Evolutionary conservation across 345 rosid species (phyloP).

Genomic region (Iberis pinnata): DNA sequence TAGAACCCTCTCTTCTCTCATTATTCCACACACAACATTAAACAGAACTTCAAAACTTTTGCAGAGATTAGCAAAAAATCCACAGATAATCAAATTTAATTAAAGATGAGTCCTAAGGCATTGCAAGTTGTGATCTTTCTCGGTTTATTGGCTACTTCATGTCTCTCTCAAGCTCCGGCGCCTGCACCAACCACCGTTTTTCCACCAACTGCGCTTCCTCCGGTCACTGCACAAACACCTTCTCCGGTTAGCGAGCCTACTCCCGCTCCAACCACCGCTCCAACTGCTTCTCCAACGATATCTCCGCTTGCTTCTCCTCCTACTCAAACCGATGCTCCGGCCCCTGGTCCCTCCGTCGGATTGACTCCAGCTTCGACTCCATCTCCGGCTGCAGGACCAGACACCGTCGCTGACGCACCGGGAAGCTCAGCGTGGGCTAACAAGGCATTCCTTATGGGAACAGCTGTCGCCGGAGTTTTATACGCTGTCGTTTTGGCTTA

Average conservation of each 20-base stretch:
- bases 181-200: constrained; percentile 34
- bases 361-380: constrained; percentile 19
- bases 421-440: constrained; percentile 26
- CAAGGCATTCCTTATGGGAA: constrained; percentile 42
- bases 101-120: constrained; percentile 40
- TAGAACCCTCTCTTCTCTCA: constrained; percentile 22
- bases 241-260: constrained; percentile 27
- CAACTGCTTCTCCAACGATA: constrained; percentile 19
- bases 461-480: constrained; percentile 42
- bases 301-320: constrained; percentile 32
- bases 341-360: constrained; percentile 23
- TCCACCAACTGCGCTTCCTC: constrained; percentile 31
- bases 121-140: constrained; percentile 46
- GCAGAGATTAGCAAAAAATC: too few relatives aligned
- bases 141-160: constrained; percentile 59
- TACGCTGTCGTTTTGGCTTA: constrained; percentile 56
- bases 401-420: constrained; percentile 22
- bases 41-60: constrained; percentile 5
- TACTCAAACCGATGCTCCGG: constrained; percentile 26
- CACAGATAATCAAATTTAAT: too few relatives aligned
- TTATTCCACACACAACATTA: constrained; percentile 17
- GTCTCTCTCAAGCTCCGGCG: constrained; percentile 65
- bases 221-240: constrained; percentile 41
- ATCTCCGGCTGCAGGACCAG: constrained; percentile 24
- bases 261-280: constrained; percentile 23